These are phyloP conservation scores for Pinus tabuliformis DNA, from an alignment of 75 land plant species.

Conservation along the genomic window DNA sequence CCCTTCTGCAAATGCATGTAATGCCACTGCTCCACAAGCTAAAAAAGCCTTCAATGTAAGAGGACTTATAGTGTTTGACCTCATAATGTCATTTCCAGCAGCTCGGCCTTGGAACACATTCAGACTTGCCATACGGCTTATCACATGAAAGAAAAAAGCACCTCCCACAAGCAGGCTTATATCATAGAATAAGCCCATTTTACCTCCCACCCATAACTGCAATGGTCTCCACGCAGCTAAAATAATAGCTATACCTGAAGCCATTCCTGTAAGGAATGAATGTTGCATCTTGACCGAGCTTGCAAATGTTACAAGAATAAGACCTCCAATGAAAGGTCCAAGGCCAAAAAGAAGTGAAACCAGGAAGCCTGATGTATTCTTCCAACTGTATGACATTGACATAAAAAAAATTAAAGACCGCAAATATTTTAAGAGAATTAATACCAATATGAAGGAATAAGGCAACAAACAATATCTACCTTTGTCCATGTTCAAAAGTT, in stretches of 20 bases:
- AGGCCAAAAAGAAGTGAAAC: slow-evolving; percentile 40
- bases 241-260: slow-evolving; percentile 86
- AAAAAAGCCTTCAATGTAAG: slow-evolving; percentile 59
- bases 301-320: too few species aligned
- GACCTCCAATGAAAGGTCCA: too few species aligned
- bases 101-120: slow-evolving; percentile 1
- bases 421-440: background rate
- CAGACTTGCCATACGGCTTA: slow-evolving; percentile 11
- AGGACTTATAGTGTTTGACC: slow-evolving; percentile 35
- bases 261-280: slow-evolving; percentile 65
- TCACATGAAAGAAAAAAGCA: slow-evolving; percentile 10
- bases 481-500: slow-evolving; percentile 44
- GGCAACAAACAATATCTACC: slow-evolving; percentile 22
- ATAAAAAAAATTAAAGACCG: background rate
- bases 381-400: slow-evolving; percentile 33
- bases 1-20: slow-evolving; percentile 90
- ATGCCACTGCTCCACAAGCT: slow-evolving; percentile 63
- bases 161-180: slow-evolving; percentile 45
- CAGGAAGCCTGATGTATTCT: slow-evolving; percentile 60
- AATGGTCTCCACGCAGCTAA: slow-evolving; percentile 88
- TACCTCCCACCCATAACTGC: slow-evolving; percentile 66
- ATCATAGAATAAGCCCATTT: slow-evolving; percentile 49
- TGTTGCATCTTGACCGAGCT: slow-evolving; percentile 59
- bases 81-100: slow-evolving; percentile 1
- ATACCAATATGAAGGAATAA: slow-evolving; percentile 2